Base-by-base conservation (phyloP, 2,329 filamentous ascomycete species). In the Phaeosphaeriaceae sp. region DNA sequence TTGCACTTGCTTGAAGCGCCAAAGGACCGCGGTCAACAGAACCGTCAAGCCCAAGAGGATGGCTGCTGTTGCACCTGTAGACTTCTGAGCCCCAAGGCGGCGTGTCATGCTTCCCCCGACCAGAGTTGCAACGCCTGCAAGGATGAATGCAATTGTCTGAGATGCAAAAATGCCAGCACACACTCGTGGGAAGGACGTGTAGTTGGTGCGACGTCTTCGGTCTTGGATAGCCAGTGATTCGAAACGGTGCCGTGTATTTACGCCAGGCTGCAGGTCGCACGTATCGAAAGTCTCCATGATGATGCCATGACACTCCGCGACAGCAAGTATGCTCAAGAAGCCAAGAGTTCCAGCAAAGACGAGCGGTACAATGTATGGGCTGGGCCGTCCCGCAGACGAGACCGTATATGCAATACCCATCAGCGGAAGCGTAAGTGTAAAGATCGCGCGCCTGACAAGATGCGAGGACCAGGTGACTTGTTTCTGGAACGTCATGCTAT, bases 201-300 rank as follows among this genome's bases (percentile, higher is more conserved):
- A 93, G 70, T 91, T 91, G 11, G 87, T 92, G 36, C 85, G 78
- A 48, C 85, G 81, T 33, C 79, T 72, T 19, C 78, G 72, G 27
- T 79, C 77, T 21, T 77, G 75, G 15, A 78, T 75, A 3, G 80
- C 77, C 71, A 84, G 77, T 54, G 66, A 82, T 70, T 81, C 67
- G 20, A 82, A 68, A 0, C 81, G 77, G 65, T 84, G 82, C 24
- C 68, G 72, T 25, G 79, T 82, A 55, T 85, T 90, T 81, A 90
- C 89, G 11, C 89, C 88, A 1, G 89, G 87, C 65, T 91, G 89
- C 3, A 93, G 81, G 73, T 93, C 91, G 42, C 89, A 91, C n/a
- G 88, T 91, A 72, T 93, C 91, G 73, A 89, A 93, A 0, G 88
- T 89, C 71, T 93, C 90, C 90, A 93, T 93, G 71, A 93, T 85